Conservation (phyloP, 2,329 filamentous ascomycete genomes). For the Penicillium sp. region DNA sequence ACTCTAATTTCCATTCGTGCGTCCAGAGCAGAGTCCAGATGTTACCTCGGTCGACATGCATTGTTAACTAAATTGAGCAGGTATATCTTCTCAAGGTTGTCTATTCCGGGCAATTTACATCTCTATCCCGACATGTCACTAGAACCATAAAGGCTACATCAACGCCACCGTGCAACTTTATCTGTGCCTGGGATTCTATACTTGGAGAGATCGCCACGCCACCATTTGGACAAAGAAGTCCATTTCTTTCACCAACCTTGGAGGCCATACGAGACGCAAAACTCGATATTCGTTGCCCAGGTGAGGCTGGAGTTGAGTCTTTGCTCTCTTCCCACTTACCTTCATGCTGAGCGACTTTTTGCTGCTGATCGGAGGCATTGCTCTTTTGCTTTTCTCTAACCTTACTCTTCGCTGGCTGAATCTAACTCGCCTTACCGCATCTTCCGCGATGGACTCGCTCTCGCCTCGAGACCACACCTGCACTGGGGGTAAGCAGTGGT, state of each 20-base stretch:
- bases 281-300: background rate
- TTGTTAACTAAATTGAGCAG: background rate
- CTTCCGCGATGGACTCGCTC: slow-evolving; percentile 7
- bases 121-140: background rate
- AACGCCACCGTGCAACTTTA: background rate
- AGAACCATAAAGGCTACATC: background rate
- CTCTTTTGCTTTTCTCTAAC: background rate
- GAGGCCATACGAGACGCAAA: background rate
- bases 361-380: no score
- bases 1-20: background rate
- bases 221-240: background rate
- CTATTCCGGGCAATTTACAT: background rate
- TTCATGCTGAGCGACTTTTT: no score
- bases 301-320: background rate
- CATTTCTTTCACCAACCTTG: background rate
- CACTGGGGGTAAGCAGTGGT: slow-evolving; percentile 21
- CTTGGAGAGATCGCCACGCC: background rate
- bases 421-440: background rate
- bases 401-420: background rate
- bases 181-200: background rate
- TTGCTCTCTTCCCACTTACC: background rate
- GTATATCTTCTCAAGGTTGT: background rate
- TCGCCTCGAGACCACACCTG: slow-evolving; percentile 16
- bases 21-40: background rate
- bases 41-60: no score